A percentile compares a stretch with the other conserved stretches of the same genome.
These are phyloP conservation scores for Phytophthora citrophthora DNA, from an alignment of 352 stramenopile species.

Conservation along the genomic window DNA sequence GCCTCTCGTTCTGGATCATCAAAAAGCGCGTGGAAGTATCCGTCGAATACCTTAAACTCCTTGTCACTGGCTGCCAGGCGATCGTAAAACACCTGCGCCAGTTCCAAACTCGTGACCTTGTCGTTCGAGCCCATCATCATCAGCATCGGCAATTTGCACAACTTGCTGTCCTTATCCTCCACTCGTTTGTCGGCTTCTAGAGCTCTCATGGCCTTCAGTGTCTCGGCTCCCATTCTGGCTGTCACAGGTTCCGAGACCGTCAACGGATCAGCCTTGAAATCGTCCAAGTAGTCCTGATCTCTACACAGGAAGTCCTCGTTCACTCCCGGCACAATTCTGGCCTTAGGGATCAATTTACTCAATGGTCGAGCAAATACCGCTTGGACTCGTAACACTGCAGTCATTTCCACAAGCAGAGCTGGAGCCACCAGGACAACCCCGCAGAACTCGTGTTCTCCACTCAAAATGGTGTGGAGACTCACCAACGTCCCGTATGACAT, in stretches of 20 bases:
- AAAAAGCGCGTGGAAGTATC: constrained; percentile 66
- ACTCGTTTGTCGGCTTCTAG: constrained; percentile 45
- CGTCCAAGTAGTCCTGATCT: constrained; percentile 51
- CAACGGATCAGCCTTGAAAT: constrained; percentile 50
- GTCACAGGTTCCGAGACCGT: constrained; percentile 49
- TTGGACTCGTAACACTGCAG: constrained; percentile 49
- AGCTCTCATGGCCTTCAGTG: constrained; percentile 43
- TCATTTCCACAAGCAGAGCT: constrained; percentile 62
- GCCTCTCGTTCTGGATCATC: constrained; percentile 62
- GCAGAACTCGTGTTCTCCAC: constrained; percentile 45
- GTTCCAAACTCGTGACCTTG: constrained; percentile 57
- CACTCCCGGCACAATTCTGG: constrained; percentile 60
- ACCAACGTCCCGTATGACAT: constrained; percentile 74
- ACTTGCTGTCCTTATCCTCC: constrained; percentile 27
- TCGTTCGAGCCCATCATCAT: constrained; percentile 63
- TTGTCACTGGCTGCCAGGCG: constrained; percentile 56
- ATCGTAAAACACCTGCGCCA: constrained; percentile 56
- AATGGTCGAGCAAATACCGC: constrained; percentile 48
- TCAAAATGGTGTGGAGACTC: constrained; percentile 61
- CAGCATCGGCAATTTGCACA: constrained; percentile 40
- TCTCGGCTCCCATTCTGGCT: constrained; percentile 50
- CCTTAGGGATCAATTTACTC: constrained; percentile 52
- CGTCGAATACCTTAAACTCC: constrained; percentile 64
- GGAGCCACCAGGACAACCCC: constrained; percentile 64
- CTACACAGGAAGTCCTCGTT: constrained; percentile 39